These are phyloP conservation scores for Penicillium robsamsonii DNA, from an alignment of 495 filamentous ascomycete genomes.

Conservation along the genomic window DNA sequence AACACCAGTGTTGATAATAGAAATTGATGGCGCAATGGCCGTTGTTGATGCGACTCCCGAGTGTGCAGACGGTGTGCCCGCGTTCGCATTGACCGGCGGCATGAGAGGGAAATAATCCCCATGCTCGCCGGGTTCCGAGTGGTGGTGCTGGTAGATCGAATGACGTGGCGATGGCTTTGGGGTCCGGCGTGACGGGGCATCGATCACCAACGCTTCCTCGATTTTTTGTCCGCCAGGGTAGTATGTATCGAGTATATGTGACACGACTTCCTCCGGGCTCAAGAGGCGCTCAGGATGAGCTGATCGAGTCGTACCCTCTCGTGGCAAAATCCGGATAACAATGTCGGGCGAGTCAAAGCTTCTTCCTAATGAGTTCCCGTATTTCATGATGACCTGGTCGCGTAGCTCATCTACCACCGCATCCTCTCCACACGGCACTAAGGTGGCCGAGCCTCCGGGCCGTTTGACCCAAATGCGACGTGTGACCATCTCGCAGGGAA, in stretches of 20 bases:
- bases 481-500: slow-evolving; percentile 44
- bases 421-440: slow-evolving; percentile 80
- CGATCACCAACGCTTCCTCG: slow-evolving; percentile 88
- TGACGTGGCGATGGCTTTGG: slow-evolving; percentile 76
- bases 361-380: slow-evolving; percentile 84
- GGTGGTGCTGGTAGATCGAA: slow-evolving; percentile 53
- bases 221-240: slow-evolving; percentile 86
- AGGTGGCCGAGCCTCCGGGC: slow-evolving; percentile 77
- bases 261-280: slow-evolving; percentile 84
- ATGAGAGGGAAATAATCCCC: slow-evolving; percentile 91
- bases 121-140: slow-evolving; percentile 66
- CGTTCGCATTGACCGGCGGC: slow-evolving; percentile 58
- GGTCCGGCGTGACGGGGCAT: slow-evolving; percentile 77
- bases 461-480: slow-evolving; percentile 95
- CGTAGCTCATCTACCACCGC: slow-evolving; percentile 93
- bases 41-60: slow-evolving; percentile 36
- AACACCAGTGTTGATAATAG: slow-evolving; percentile 75
- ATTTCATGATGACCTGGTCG: slow-evolving; percentile 89
- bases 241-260: slow-evolving; percentile 73
- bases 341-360: slow-evolving; percentile 89
- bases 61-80: slow-evolving; percentile 38
- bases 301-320: slow-evolving; percentile 48
- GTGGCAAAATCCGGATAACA: slow-evolving; percentile 59
- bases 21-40: slow-evolving; percentile 57
- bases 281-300: slow-evolving; percentile 62